A percentile compares a stretch with the other conserved stretches of the same genome.
These are phyloP conservation scores for Lignosus rhinocerotis DNA, from an alignment of 1,284 basidiomycete genomes.

Conservation along the genomic window DNA sequence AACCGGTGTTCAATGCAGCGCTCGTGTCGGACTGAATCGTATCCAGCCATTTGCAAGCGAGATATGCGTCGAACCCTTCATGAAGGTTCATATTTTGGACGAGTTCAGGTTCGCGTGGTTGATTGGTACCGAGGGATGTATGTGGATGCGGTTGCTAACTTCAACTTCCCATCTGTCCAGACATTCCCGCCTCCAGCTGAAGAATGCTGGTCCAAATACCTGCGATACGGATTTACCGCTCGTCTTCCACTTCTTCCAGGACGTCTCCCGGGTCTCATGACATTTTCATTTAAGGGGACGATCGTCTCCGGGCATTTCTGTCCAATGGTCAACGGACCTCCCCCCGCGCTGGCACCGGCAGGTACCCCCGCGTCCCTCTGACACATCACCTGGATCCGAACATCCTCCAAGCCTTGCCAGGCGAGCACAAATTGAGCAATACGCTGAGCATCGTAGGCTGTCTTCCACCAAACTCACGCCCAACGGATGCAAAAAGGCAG, in stretches of 20 bases:
- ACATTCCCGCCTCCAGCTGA: constrained; percentile 7
- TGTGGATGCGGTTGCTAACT: neutral
- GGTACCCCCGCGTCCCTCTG: constrained; percentile 5
- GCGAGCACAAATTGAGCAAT: constrained; percentile 3
- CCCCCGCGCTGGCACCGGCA: constrained; percentile 7
- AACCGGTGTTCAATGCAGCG: neutral
- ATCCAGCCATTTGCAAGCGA: neutral
- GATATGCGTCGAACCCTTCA: neutral
- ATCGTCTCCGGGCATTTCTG: constrained; percentile 25
- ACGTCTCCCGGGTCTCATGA: constrained; percentile 14
- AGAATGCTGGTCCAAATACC: constrained; percentile 1
- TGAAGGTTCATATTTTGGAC: neutral
- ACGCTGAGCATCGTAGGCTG: constrained; percentile 12
- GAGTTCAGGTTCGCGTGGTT: neutral
- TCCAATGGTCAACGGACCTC: constrained; percentile 14
- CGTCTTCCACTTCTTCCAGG: constrained; percentile 6
- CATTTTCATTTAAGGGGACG: constrained; percentile 1
- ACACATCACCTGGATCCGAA: constrained; percentile 16
- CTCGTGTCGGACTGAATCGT: neutral
- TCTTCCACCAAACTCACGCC: constrained; percentile 1
- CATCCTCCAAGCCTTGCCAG: constrained; percentile 9
- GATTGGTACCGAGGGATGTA: constrained; percentile 1
- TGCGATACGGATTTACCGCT: constrained; percentile 13
- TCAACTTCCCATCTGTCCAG: constrained; percentile 2
- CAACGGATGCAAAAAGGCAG: constrained; percentile 6